Evolutionary conservation across 805 yeast genomes (phyloP).

Genomic region (Dipodascus geniculatus): DNA sequence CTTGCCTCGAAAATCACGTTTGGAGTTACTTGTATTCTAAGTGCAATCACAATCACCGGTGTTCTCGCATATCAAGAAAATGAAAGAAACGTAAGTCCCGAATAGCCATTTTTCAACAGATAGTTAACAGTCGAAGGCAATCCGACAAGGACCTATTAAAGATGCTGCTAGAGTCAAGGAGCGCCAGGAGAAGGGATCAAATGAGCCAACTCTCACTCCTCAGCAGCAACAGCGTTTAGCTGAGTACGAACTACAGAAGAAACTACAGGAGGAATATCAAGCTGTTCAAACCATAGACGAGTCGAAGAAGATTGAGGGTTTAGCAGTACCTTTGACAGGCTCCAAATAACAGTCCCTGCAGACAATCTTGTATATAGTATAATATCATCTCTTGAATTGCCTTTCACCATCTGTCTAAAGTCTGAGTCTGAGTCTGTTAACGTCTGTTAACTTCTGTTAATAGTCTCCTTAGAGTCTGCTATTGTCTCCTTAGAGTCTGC

Average conservation of each 20-base stretch:
- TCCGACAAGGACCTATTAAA: slow-evolving; percentile 17
- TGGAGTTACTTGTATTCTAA: slow-evolving; percentile 41
- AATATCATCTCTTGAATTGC: neutral
- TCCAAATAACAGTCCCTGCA: neutral
- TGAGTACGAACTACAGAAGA: slow-evolving; percentile 17
- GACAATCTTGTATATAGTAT: neutral
- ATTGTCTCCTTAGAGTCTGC: too few species aligned
- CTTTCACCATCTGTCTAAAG: too few species aligned
- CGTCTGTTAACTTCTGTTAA: too few species aligned
- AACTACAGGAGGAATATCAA: slow-evolving; percentile 13
- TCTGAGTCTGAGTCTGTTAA: too few species aligned
- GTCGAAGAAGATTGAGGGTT: neutral
- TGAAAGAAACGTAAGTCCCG: slow-evolving; percentile 41
- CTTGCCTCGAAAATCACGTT: slow-evolving; percentile 69
- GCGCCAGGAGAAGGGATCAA: slow-evolving; percentile 13
- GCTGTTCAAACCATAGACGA: slow-evolving; percentile 11
- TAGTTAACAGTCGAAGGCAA: slow-evolving; percentile 9
- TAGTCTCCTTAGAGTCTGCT: too few species aligned
- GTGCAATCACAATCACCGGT: slow-evolving; percentile 50
- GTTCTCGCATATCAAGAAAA: slow-evolving; percentile 59
- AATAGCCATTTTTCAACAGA: neutral
- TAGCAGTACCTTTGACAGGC: neutral
- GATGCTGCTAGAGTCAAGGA: slow-evolving; percentile 15
- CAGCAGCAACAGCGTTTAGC: slow-evolving; percentile 12
- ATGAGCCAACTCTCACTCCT: slow-evolving; percentile 12